These are phyloP conservation scores for Kwoniella sp. DNA, from an alignment of 768 basidiomycete genomes.

Conservation along the genomic window DNA sequence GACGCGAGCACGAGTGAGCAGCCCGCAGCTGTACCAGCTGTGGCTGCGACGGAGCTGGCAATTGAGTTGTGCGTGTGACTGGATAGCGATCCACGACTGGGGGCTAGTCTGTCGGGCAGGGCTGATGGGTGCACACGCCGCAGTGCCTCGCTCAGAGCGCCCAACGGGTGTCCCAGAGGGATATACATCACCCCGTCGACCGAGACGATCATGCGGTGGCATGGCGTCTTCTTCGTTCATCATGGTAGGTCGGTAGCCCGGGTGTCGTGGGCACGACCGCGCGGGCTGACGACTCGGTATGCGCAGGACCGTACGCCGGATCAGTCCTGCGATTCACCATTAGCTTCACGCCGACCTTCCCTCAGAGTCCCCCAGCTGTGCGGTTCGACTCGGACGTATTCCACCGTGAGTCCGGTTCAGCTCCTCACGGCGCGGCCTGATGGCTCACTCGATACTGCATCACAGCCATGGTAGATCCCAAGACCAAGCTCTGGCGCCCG, in stretches of 20 bases:
- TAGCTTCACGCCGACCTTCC: constrained; percentile 24
- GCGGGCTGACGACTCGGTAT: too few species aligned
- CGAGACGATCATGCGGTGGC: constrained; percentile 24
- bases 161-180: constrained; percentile 29
- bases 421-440: background rate
- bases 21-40: constrained; percentile 10
- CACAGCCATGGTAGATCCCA: constrained; percentile 40
- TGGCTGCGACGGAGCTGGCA: constrained; percentile 21
- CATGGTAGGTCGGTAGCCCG: constrained; percentile 27
- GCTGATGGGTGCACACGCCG: background rate
- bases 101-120: too few species aligned
- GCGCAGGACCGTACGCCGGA: constrained; percentile 40
- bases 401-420: constrained; percentile 30
- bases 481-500: constrained; percentile 36
- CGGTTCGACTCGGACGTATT: constrained; percentile 38
- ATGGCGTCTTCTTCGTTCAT: constrained; percentile 42
- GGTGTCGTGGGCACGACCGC: too few species aligned
- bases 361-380: constrained; percentile 21
- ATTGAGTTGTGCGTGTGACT: constrained; percentile 25
- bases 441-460: background rate
- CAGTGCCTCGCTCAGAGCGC: constrained; percentile 29
- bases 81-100: too few species aligned
- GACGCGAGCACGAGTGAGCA: too few species aligned
- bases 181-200: constrained; percentile 37
- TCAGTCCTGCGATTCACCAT: constrained; percentile 36